phyloP scores from a whole-genome alignment of 1,139 yeast genomes.

The Yamadazyma diospyri region DNA sequence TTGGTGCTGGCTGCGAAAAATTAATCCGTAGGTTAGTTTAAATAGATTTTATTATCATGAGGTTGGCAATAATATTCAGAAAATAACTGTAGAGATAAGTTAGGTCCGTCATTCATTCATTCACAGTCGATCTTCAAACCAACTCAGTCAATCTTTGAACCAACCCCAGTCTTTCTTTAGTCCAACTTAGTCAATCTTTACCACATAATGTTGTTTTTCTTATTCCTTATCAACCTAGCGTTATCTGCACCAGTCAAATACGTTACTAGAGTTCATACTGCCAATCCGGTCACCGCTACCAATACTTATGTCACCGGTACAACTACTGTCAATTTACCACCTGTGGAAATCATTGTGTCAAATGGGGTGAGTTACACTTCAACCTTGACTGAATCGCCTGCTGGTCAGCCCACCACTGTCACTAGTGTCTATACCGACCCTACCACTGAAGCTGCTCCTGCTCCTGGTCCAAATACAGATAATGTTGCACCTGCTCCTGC shows the following conservation, averaged over 20 bases:
- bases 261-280: slow-evolving; percentile 62
- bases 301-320: slow-evolving; percentile 56
- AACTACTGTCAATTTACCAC: slow-evolving; percentile 58
- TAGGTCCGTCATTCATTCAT: too few species aligned
- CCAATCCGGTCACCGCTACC: slow-evolving; percentile 54
- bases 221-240: slow-evolving; percentile 21
- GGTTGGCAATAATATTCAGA: too few species aligned
- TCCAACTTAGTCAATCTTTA: slow-evolving; percentile 5
- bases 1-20: slow-evolving; percentile 6
- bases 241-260: slow-evolving; percentile 34
- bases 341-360: slow-evolving; percentile 64
- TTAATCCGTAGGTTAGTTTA: too few species aligned
- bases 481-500: slow-evolving; percentile 9
- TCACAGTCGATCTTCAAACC: too few species aligned
- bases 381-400: slow-evolving; percentile 42
- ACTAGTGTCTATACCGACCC: slow-evolving; percentile 23
- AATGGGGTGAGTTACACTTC: slow-evolving; percentile 60
- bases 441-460: slow-evolving; percentile 8
- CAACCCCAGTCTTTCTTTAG: slow-evolving; percentile 2
- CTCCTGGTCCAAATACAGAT: slow-evolving; percentile 3
- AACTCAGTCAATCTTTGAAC: slow-evolving; percentile 4
- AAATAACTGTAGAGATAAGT: too few species aligned
- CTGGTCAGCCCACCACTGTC: slow-evolving; percentile 30
- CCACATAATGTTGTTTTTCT: slow-evolving; percentile 16
- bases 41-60: too few species aligned